Evolutionary conservation across 2,329 filamentous ascomycete genomes (phyloP), one percentile per base, ranked within the genome.

Genomic region (Penicillium sclerotiorum): DNA sequence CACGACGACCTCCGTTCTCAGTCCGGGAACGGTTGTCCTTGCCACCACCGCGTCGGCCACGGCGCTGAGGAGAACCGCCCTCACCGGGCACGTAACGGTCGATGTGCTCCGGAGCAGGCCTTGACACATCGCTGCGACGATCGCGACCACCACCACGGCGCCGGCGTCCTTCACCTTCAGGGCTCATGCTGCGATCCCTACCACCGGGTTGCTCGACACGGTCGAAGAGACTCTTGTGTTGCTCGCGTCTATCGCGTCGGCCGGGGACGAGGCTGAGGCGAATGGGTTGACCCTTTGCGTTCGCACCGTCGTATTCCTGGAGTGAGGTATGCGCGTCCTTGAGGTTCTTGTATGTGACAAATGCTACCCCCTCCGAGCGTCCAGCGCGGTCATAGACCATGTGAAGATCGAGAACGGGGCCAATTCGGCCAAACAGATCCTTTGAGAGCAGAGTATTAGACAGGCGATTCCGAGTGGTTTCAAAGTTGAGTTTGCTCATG

Each of bases 211-310:
- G 71, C 48, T 82, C 78, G 36, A 85, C 80, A 33, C 83, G 76
- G 47, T 86, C 83, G 60, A 85, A 94, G 39, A 92, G 80, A 50
- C 88, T 74, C 51, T 67, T 65, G 13, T 77, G 76, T 49, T 74
- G 69, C 17, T 69, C 63, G 11, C 65, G 63, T 47, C 57, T 59
- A 72, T 57, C 75, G n/a, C 65, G 63, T 47, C 57, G 59, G 72
- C 58, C 75, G n/a, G 85, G 79, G 35, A 93, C 69, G 25, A 93
- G 75, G 0, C 82, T 82, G 49, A 96, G 72, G 27, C 81, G 84
- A 62, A 96, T 96, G 3, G 90, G 90, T 72, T 93, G 89, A 41
- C 88, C 87, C 61, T 94, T 92, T 49, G 92, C 92, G 67, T 96
- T 96, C 56, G 91, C 91, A 48, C 90, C 90, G 66, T 96, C 87